Evolutionary conservation across 495 filamentous ascomycete species (phyloP), one percentile per base, ranked within the genome.

Genomic region (Penicillium verhagenii): DNA sequence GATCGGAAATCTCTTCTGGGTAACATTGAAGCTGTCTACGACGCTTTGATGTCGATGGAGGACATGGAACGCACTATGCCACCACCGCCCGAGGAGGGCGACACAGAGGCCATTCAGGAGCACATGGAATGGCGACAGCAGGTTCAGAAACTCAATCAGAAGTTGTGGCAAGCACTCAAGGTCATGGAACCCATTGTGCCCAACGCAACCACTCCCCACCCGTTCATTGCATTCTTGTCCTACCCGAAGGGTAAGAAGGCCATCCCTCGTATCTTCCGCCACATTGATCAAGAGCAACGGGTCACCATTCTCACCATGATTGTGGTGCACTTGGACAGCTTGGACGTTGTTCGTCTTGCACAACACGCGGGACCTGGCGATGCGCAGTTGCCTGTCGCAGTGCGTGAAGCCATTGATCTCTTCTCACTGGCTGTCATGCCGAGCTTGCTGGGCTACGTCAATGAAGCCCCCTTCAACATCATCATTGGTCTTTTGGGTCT

Each of bases 161-260:
- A 86, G 58, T 77, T 98, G 4, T 97, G 94, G 94, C 72, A 75
- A 20, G 81, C 87, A 44, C 79, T 96, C 31, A 94, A 93, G 69
- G 88, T 97, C 28, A 89, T 94, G 73, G 92, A 95, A 53, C 91
- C 92, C 2, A 93, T 96, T 56, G 84, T 88, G 37, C 81, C 78
- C n/a, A 78, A 81, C 71, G 84, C 82, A 11, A 81, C 84, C 11
- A 79, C 79, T 5, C 82, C 90, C 1, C 95, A 99, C 67, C 94
- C 94, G 1, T 99, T 99, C 78, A 96, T 99, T 61, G 89, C 91
- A 26, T 91, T 99, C 65, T 81, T 99, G 13, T 93, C 92, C 6
- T 96, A 92, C 67, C 83, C 82, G 45, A 99, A 99, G 75, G 95
- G 94, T 62, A 99, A 96, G 77, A 95, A 94, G 69, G 89, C 90